These are phyloP conservation scores for Lindgomyces ingoldianus DNA, from an alignment of 495 filamentous ascomycete species.

Conservation along the genomic window DNA sequence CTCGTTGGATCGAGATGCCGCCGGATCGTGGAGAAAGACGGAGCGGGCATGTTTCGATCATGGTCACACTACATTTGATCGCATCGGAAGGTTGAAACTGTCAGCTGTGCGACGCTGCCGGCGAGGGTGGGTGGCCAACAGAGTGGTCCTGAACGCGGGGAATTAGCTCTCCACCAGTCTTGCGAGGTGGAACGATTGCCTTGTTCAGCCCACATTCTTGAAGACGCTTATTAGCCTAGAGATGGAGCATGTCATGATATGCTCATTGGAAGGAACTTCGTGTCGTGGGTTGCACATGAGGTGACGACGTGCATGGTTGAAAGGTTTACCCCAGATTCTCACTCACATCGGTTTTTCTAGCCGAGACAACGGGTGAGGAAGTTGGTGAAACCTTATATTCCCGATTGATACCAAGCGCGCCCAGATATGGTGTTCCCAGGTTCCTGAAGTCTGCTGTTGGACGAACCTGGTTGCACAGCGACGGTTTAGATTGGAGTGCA, in stretches of 20 bases:
- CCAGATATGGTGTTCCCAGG: not conserved
- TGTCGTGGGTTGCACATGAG: not conserved
- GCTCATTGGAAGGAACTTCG: not conserved
- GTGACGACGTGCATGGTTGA: not conserved
- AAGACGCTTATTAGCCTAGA: not conserved
- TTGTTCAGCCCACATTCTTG: not conserved
- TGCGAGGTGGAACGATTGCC: not conserved
- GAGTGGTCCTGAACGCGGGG: no score
- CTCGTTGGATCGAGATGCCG: constrained; percentile 12
- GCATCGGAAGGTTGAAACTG: not conserved
- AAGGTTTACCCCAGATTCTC: not conserved
- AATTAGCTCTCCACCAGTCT: not conserved
- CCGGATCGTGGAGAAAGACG: not conserved
- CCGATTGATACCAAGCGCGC: not conserved
- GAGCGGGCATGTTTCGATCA: not conserved
- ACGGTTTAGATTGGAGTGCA: not conserved
- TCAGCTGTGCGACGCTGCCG: not conserved
- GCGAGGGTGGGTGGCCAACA: not conserved
- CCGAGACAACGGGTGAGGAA: not conserved
- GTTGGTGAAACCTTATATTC: not conserved
- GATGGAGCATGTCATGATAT: not conserved
- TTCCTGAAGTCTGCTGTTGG: not conserved
- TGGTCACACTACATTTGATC: not conserved
- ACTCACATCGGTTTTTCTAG: not conserved
- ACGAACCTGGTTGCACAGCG: not conserved